Evolutionary conservation across 805 yeast species (phyloP).

Genomic region (Zygoascus flipseniorum): DNA sequence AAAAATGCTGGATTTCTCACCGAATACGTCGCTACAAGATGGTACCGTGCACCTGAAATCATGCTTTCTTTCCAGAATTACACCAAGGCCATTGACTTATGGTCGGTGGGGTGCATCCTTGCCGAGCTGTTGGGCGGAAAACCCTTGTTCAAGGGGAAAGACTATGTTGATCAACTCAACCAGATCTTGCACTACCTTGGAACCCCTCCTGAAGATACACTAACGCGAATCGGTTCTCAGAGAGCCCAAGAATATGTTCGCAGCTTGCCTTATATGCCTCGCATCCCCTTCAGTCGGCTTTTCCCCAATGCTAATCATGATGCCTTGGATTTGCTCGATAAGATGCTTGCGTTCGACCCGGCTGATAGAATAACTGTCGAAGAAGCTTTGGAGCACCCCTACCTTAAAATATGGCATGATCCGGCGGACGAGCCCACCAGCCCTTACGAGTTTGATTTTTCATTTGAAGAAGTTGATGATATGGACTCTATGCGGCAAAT

Average conservation of each 20-base stretch:
- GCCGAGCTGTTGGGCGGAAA: constrained; percentile 83
- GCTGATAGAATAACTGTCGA: constrained; percentile 74
- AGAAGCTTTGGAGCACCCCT: constrained; percentile 84
- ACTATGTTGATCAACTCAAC: constrained; percentile 85
- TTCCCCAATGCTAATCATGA: constrained; percentile 78
- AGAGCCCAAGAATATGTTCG: constrained; percentile 85
- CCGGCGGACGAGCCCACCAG: constrained; percentile 81
- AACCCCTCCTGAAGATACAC: constrained; percentile 68
- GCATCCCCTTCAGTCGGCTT: constrained; percentile 44
- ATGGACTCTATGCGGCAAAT: constrained; percentile 63
- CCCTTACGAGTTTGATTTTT: constrained; percentile 71
- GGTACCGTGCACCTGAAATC: constrained; percentile 97
- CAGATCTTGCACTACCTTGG: constrained; percentile 80
- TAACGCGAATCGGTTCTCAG: constrained; percentile 68
- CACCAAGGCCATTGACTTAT: constrained; percentile 89
- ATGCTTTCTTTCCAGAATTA: constrained; percentile 92
- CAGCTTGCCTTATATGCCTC: constrained; percentile 63
- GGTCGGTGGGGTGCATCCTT: constrained; percentile 94
- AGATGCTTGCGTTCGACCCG: constrained; percentile 84
- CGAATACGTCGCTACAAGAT: constrained; percentile 93
- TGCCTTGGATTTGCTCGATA: constrained; percentile 72
- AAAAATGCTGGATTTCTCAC: constrained; percentile 80
- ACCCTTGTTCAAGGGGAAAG: constrained; percentile 90
- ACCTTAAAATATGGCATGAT: constrained; percentile 83
- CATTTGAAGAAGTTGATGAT: constrained; percentile 79